Evolutionary conservation across 2,329 filamentous ascomycete species (phyloP).

Genomic region (Talaromyces islandicus): DNA sequence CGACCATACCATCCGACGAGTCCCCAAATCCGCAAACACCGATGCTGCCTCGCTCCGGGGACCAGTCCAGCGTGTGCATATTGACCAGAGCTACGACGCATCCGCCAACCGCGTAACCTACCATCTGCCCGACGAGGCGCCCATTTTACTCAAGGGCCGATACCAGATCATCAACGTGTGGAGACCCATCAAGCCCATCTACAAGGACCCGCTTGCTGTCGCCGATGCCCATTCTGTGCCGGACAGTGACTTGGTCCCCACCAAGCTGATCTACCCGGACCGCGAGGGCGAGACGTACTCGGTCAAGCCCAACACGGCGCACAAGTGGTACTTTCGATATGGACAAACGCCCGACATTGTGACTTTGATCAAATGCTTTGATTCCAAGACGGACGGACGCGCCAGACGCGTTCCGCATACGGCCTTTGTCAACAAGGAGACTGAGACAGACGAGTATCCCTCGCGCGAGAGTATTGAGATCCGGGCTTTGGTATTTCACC

Average conservation of each 20-base stretch:
- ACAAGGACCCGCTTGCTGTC: constrained; percentile 50
- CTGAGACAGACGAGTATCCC: constrained; percentile 27
- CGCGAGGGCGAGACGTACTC: constrained; percentile 47
- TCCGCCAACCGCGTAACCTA: constrained; percentile 37
- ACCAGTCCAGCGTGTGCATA: constrained; percentile 47
- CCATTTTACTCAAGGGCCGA: constrained; percentile 37
- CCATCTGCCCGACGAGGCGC: constrained; percentile 41
- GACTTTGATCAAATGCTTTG: constrained; percentile 57
- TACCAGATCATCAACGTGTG: constrained; percentile 49
- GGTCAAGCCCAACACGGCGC: constrained; percentile 36
- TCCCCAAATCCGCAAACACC: constrained; percentile 21
- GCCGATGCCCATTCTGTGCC: constrained; percentile 46
- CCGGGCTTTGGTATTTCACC: constrained; percentile 48
- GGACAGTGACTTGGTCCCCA: constrained; percentile 46
- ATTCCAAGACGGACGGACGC: constrained; percentile 51
- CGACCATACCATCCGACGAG: constrained; percentile 45
- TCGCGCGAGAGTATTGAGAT: constrained; percentile 53
- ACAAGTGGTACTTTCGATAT: constrained; percentile 51
- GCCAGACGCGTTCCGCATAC: constrained; percentile 52
- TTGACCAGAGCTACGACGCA: constrained; percentile 45
- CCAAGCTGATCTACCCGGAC: constrained; percentile 47
- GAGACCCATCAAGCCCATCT: constrained; percentile 46
- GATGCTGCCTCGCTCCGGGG: constrained; percentile 28
- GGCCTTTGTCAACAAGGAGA: constrained; percentile 48
- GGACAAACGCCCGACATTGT: constrained; percentile 50